Percentiles rank a stretch among this genome's conserved stretches.
phyloP scores from a whole-genome alignment of 1,284 basidiomycete species.

The Heterobasidion annosum region DNA sequence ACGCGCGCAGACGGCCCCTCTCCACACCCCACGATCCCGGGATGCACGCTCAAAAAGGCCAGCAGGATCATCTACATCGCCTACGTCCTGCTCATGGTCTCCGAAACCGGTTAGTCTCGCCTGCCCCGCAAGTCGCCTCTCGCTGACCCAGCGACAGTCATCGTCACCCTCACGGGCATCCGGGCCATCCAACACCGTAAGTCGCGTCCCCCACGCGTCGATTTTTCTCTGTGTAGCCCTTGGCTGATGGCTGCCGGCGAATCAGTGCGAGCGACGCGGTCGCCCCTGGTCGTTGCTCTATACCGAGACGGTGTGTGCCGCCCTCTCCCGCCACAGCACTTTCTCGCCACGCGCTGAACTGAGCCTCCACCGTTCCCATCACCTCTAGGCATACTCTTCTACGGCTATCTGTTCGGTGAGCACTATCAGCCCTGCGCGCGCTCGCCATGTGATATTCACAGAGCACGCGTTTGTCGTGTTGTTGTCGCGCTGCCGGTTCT shows the following conservation, averaged over 20 bases:
- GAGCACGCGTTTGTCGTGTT: no score
- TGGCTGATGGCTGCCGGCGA: neutral
- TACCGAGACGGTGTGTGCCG: constrained; percentile 29
- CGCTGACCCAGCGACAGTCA: constrained; percentile 16
- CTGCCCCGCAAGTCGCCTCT: neutral
- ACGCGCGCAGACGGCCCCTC: neutral
- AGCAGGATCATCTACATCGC: constrained; percentile 27
- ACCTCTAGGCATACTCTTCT: no score
- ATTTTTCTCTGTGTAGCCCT: neutral
- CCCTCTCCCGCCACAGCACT: neutral
- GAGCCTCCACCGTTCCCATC: no score
- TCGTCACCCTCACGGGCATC: constrained; percentile 27
- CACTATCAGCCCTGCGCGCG: no score
- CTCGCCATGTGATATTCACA: no score
- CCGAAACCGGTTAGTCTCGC: constrained; percentile 27
- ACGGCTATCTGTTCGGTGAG: no score
- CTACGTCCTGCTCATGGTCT: constrained; percentile 28
- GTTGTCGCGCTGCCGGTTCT: no score
- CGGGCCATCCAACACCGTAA: constrained; percentile 28
- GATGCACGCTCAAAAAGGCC: constrained; percentile 21
- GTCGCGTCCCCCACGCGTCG: constrained; percentile 5
- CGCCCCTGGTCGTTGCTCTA: constrained; percentile 26
- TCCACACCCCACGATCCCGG: constrained; percentile 12
- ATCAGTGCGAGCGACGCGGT: constrained; percentile 24
- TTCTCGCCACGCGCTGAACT: no score